Percentiles rank a stretch among this genome's conserved stretches.
Evolutionary conservation across 768 basidiomycete species (phyloP).

Genomic region (Boletus vinaceobasis): DNA sequence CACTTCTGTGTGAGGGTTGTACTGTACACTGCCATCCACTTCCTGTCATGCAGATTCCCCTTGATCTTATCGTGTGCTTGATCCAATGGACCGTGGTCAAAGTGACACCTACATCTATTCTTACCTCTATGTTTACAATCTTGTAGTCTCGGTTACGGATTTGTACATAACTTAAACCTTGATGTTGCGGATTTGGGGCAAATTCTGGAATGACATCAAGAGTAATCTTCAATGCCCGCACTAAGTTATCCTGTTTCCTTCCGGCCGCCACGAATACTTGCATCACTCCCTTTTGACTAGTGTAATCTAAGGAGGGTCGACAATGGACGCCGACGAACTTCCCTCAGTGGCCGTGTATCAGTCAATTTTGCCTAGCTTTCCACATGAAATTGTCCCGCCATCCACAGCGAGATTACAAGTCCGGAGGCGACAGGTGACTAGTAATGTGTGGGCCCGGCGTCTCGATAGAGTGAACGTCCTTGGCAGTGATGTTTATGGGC

Average conservation of each 20-base stretch:
- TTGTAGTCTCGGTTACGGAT: not conserved
- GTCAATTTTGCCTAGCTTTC: not conserved
- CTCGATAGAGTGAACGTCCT: conserved; percentile 73
- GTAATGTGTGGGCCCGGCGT: conserved; percentile 26
- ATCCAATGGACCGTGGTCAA: conserved; percentile 3
- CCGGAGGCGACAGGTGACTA: conserved; percentile 22
- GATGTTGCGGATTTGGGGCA: not conserved
- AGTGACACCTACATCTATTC: not conserved
- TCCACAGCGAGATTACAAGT: conserved; percentile 24
- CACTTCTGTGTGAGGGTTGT: conserved; percentile 28
- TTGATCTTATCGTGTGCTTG: conserved; percentile 5
- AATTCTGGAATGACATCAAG: not conserved
- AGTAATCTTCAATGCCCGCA: too few species aligned
- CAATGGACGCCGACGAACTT: conserved; percentile 13
- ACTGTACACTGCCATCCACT: not conserved
- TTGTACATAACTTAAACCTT: not conserved
- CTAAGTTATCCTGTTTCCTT: not conserved
- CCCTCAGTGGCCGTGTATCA: not conserved
- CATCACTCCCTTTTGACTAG: not conserved
- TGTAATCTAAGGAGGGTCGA: not conserved
- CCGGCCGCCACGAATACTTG: not conserved
- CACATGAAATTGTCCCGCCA: conserved; percentile 3
- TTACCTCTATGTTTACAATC: not conserved
- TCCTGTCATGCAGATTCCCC: not conserved
- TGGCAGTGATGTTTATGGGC: conserved; percentile 57